These are phyloP conservation scores for Wickerhamomyces bovis DNA, from an alignment of 805 yeast genomes.

Conservation along the genomic window DNA sequence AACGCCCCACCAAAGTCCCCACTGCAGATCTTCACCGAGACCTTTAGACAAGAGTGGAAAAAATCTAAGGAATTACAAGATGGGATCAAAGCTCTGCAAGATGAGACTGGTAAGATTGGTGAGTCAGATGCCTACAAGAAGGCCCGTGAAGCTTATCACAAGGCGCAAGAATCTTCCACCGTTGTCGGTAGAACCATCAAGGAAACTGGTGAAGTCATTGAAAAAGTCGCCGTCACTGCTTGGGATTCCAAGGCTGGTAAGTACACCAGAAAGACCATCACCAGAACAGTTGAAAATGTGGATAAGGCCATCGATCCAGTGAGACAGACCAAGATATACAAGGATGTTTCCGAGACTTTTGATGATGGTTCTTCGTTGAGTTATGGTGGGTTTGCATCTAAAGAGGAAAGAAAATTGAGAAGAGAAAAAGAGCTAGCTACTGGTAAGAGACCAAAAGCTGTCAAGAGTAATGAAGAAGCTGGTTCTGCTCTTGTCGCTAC, in stretches of 20 bases:
- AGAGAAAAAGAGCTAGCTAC: conserved; percentile 56
- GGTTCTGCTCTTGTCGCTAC: conserved; percentile 82
- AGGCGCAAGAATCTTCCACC: conserved; percentile 68
- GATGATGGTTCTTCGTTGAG: conserved; percentile 86
- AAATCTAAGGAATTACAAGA: conserved; percentile 86
- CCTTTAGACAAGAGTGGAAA: conserved; percentile 86
- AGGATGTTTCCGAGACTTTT: conserved; percentile 80
- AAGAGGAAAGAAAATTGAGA: conserved; percentile 71
- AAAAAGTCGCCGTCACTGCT: conserved; percentile 81
- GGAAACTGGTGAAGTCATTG: conserved; percentile 92
- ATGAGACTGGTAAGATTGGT: conserved; percentile 90
- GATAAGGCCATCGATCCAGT: conserved; percentile 90
- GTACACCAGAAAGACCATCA: conserved; percentile 82
- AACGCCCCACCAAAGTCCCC: conserved; percentile 58
- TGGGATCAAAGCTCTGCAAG: conserved; percentile 89
- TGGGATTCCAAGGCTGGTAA: conserved; percentile 96
- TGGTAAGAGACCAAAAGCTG: conserved; percentile 60
- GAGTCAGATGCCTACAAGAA: conserved; percentile 90
- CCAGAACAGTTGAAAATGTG: conserved; percentile 74
- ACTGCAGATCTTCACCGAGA: conserved; percentile 85
- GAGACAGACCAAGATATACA: conserved; percentile 81
- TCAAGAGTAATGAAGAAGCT: conserved; percentile 73
- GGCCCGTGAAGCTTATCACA: conserved; percentile 88
- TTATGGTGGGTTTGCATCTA: conserved; percentile 88
- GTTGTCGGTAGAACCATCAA: conserved; percentile 69